Evolutionary conservation across 129 eudicot species (phyloP), one percentile per base, ranked within the genome.

Genomic region (Tanacetum coccineum): DNA sequence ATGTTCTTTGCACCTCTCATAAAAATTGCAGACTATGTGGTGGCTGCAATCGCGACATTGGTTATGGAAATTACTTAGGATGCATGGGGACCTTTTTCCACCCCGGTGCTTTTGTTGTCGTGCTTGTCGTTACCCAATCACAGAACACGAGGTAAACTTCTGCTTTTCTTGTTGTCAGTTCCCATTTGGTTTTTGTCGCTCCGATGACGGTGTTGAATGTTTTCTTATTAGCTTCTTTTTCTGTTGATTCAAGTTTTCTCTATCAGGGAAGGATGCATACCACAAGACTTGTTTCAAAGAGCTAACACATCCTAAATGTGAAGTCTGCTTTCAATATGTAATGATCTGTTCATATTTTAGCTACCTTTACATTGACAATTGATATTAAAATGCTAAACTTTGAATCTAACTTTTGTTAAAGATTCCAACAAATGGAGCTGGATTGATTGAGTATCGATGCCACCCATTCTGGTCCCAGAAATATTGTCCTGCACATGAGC

Each of bases 401-500:
- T 49, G 17, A 60, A 36, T 36, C 40, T 36, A 36, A 67, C 53
- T 52, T 69, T 40, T 50, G 18, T 70, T 67, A 42, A 79, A 90
- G 97, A 90, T 90, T 69, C 95, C 97, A 13, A 90, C 87, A 39
- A 94, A 94, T 81, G 84, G 83, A 75, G 90, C 87, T 64, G 99
- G 99, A 67, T 74, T 89, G 80, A 94, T 94, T 0, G 99, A 94
- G 91, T 94, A 94, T 70, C 80, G 97, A 79, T 94, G 99, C 85
- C 97, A 94, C 56, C 99, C 99, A 3, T 94, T 89, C 72, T 89
- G 99, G 99, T 82, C 94, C 68, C 99, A 94, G 81, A 94, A 94
- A 76, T 94, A 94, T 36, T 94, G 99, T 65, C 97, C 99, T 76
- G 77, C 84, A 42, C 99, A 94, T 17, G 99, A 94, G 73, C 87